Base-by-base conservation (phyloP, 208 protist species). In the Crithidia expoeki region DNA sequence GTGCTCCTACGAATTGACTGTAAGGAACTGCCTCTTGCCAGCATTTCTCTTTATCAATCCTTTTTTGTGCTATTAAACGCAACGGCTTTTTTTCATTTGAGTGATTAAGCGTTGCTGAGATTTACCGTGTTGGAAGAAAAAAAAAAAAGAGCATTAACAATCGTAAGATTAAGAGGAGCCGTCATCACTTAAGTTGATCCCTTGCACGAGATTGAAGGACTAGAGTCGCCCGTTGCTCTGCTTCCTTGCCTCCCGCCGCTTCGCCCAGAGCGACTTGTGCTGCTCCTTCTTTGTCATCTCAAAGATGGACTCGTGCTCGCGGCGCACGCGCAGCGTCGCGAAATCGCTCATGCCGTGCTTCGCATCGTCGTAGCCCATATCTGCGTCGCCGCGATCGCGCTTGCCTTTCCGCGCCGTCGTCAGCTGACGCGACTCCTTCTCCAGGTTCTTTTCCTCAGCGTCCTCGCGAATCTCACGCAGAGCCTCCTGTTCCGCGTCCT, bases 401-500 rank as follows among this genome's bases (percentile, higher is more conserved):
- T 94, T 93, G n/a, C 79, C 91, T 68, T 80, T 83, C n/a, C 81
- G 78, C 19, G 87, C 86, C 4, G 81, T 93, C 19, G 85, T 86
- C 52, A 94, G 72, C 36, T 80, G 79, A 19, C 80, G 75, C 51
- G 68, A 69, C 74, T 95, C 88, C 80, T 90, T 92, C 62, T 89
- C 63, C 30, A 93, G 74, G 61, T 90, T 93, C 61, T 89, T 81
- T 70, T 94, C 76, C 75, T 90, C 74, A n/a, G 85, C 85, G 56
- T 94, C 88, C 60, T 98, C 94, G 33, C 89, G 84, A 27, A 98
- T 95, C 75, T 96, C 89, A 11, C 83, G 86, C n/a, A 83, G 50
- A 40, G 92, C 90, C 84, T 97, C 89, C 72, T 95, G 88, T 63
- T 96, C 91, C 14, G 94, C 94, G 49, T 98, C 90, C 71, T 97